Percentiles rank a stretch among this genome's conserved stretches.
These are phyloP conservation scores for Paecilomyces niveus DNA, from an alignment of 2,329 filamentous ascomycete species.

Conservation along the genomic window DNA sequence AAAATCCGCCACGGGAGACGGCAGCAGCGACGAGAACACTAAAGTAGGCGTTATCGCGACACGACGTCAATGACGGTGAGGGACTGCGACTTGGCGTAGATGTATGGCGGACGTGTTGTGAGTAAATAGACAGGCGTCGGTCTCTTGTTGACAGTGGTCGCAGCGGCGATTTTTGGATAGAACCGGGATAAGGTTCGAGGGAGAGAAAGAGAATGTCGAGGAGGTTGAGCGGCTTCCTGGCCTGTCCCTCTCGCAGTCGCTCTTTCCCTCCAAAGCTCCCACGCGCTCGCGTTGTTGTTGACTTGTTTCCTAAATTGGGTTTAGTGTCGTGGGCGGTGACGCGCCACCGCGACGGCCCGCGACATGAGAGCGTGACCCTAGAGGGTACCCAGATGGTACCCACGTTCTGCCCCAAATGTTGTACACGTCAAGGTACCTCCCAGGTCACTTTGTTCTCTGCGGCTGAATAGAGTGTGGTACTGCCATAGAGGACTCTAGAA, in stretches of 20 bases:
- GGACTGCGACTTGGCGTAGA: background rate
- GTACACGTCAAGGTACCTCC: background rate
- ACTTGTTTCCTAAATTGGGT: background rate
- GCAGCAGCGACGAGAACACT: background rate
- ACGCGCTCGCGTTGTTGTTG: constrained; percentile 1
- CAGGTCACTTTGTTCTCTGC: background rate
- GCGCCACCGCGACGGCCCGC: background rate
- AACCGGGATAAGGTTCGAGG: background rate
- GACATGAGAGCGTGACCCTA: background rate
- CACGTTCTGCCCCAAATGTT: background rate
- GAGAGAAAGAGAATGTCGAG: background rate
- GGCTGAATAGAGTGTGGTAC: background rate
- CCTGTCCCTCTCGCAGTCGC: background rate
- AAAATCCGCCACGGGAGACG: background rate
- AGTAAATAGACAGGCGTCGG: background rate
- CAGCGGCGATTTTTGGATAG: background rate
- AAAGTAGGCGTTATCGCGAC: background rate
- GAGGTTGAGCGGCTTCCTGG: background rate
- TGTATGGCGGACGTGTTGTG: background rate
- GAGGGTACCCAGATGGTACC: background rate
- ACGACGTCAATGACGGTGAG: background rate
- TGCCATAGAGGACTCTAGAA: background rate
- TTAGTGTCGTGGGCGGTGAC: background rate
- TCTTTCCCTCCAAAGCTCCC: background rate
- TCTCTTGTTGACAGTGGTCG: background rate